Evolutionary conservation across 768 basidiomycete species (phyloP).

Genomic region (Auricularia sp.): DNA sequence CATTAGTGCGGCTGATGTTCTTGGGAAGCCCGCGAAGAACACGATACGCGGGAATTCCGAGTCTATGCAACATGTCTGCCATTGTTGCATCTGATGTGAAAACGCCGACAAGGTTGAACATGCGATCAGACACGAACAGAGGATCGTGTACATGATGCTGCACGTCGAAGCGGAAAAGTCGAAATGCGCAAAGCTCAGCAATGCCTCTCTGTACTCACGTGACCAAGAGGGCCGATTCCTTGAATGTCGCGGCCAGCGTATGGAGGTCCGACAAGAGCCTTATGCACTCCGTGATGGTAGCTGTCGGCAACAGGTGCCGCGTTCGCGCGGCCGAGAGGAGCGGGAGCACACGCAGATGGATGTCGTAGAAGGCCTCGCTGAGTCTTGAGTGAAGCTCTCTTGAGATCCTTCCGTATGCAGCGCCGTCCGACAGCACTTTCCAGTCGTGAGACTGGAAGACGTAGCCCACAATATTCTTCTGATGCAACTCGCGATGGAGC

Average conservation of each 20-base stretch:
- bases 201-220: not conserved
- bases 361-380: not conserved
- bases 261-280: not conserved
- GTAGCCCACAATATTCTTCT: not conserved
- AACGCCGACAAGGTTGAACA: not conserved
- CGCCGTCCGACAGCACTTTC: not conserved
- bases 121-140: not conserved
- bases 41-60: too few relatives aligned
- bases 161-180: not conserved
- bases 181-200: not conserved
- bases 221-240: not conserved
- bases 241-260: not conserved
- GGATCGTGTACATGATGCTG: not conserved
- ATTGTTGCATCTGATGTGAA: not conserved
- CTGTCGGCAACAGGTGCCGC: not conserved
- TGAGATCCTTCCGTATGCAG: not conserved
- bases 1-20: too few relatives aligned
- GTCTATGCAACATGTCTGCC: not conserved
- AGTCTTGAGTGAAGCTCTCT: not conserved
- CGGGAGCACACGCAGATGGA: not conserved
- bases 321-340: not conserved
- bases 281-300: not conserved
- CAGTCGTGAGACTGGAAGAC: not conserved
- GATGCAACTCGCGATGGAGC: too few relatives aligned
- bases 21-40: too few relatives aligned